Evolutionary conservation across 371 early-diverging fungal genomes (phyloP).

Genomic region (Chytridiales sp.): DNA sequence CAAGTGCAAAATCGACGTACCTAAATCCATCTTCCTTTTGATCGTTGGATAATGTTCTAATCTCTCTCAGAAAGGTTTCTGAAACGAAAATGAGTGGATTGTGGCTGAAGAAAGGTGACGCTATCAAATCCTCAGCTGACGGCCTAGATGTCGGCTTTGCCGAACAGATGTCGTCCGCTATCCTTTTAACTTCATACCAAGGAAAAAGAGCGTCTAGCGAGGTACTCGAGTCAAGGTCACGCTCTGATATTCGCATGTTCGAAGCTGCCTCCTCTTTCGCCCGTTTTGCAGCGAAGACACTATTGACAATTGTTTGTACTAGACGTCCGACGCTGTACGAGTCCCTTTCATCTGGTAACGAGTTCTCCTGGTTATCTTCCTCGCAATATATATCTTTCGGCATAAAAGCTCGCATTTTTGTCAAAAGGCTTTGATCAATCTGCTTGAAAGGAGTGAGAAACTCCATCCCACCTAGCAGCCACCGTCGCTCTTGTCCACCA

Average conservation of each 20-base stretch:
- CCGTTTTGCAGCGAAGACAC: too few species aligned
- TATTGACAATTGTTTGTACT: too few species aligned
- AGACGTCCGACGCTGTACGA: too few species aligned
- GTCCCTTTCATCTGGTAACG: too few species aligned
- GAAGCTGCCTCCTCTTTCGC: too few species aligned
- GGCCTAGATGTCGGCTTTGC: conserved; percentile 20
- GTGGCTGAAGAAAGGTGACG: conserved; percentile 25
- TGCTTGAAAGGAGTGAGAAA: conserved; percentile 22
- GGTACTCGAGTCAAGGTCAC: too few species aligned
- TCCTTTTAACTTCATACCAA: conserved; percentile 28
- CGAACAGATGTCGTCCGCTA: conserved; percentile 25
- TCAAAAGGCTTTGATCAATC: neutral
- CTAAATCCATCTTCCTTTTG: conserved; percentile 28
- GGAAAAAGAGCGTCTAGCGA: conserved; percentile 12
- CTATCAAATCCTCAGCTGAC: conserved; percentile 13
- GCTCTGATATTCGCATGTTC: too few species aligned
- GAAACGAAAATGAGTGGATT: conserved; percentile 30
- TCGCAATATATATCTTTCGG: too few species aligned
- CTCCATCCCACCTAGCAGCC: conserved; percentile 41
- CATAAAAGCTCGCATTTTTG: too few species aligned
- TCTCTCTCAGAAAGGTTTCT: conserved; percentile 29
- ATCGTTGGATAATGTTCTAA: conserved; percentile 19
- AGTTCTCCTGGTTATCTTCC: too few species aligned
- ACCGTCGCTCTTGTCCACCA: conserved; percentile 23
- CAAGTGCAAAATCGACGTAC: conserved; percentile 7